Base-by-base conservation (phyloP, 768 basidiomycete genomes). In the Pilatotrama ljubarskyi region DNA sequence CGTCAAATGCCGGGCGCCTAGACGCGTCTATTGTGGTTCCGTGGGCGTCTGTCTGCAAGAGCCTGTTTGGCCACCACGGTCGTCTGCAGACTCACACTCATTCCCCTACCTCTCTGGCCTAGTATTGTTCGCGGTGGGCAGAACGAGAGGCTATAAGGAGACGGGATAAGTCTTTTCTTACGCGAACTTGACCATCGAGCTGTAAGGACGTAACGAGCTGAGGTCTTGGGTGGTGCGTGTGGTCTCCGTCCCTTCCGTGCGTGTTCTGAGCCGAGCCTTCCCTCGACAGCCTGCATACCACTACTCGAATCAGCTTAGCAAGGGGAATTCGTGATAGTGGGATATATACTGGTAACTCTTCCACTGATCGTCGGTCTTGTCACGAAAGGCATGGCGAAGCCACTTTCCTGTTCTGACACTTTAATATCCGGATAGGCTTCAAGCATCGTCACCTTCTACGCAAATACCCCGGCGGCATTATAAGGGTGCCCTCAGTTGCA, bases 91-190 rank as follows among this genome's bases (percentile, higher is more conserved):
- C 32, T n/a, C 9, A 46, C 25, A 24, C 20, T 49, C 47, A 38
- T 2, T 25, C 20, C 17, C n/a, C 13, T 42, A 42, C 26, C 35
- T 36, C 26, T n/a, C 18, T 32, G 17, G 18, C 54, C 18, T 51
- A 36, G 52, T 42, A 59, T 63, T 63, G 62, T 63, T 55, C 43
- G 54, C 41, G 56, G 62, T 59, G 25, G 55, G 62, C 55, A 49
- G 26, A 55, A 49, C 9, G 29, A 22, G 22, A 15, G 24, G 10
- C 26, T 17, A 35, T 42, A 18, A 24, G 9, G 13, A 26, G 20
- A n/a, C 10, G 0, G 24, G 13, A 11, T 8, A 10, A 11, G 1
- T 18, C 38, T 49, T 55, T 48, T 49, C 48, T 61, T 50, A 55
- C 59, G 46, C 59, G 17, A 37, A 18, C 18, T 44, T 43, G 42